These are phyloP conservation scores for Trametes sp. DNA, from an alignment of 1,284 basidiomycete genomes.

Conservation along the genomic window DNA sequence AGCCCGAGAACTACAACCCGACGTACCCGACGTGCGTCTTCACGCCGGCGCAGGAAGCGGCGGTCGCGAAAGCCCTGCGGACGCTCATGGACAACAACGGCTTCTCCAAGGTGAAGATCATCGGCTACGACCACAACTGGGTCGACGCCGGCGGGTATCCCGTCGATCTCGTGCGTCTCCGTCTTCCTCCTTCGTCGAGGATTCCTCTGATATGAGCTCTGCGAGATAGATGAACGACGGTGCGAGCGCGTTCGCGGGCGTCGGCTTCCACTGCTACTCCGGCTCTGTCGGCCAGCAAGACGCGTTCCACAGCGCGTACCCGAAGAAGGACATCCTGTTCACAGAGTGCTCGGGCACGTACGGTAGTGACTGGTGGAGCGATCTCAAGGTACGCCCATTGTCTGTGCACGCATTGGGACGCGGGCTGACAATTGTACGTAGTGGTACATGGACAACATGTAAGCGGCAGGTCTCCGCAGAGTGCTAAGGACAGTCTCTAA, in stretches of 20 bases:
- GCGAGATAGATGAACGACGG: conserved; percentile 56
- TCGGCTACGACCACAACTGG: conserved; percentile 63
- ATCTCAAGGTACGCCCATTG: conserved; percentile 62
- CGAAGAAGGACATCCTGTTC: conserved; percentile 58
- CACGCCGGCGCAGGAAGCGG: conserved; percentile 49
- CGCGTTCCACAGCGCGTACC: conserved; percentile 53
- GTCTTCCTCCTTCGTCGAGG: background rate
- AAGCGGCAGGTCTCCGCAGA: conserved; percentile 26
- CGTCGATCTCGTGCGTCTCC: conserved; percentile 49
- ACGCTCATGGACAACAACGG: conserved; percentile 54
- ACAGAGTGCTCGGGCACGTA: conserved; percentile 59
- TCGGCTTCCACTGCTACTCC: conserved; percentile 59
- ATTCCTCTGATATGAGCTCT: no score
- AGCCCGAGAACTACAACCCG: conserved; percentile 54
- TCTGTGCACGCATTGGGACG: background rate
- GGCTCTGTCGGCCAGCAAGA: conserved; percentile 51
- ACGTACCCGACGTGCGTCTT: conserved; percentile 55
- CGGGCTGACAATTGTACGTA: conserved; percentile 24
- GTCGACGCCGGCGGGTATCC: conserved; percentile 56
- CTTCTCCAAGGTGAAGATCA: conserved; percentile 50
- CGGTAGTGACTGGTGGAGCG: conserved; percentile 78
- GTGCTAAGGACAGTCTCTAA: background rate
- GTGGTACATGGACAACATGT: conserved; percentile 71
- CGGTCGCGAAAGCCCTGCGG: conserved; percentile 51
- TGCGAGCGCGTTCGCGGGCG: conserved; percentile 52